Base-by-base conservation (phyloP, 805 yeast species). In the Komagataella phaffii region DNA sequence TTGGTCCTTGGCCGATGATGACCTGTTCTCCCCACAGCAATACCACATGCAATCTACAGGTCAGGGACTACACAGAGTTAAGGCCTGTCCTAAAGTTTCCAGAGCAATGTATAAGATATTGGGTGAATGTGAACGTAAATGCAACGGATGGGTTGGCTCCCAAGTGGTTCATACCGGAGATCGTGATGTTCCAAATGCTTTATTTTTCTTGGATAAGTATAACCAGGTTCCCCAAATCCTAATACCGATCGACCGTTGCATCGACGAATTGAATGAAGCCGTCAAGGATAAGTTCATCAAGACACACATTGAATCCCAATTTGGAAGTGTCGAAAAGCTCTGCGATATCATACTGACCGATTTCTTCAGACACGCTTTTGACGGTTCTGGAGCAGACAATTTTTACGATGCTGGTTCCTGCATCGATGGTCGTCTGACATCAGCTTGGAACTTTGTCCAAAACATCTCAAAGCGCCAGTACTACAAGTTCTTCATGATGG, bases 401-500 rank as follows among this genome's bases (percentile, higher is more conserved):
- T 85, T 83, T 63, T 85, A 81, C 62, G 85, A 84, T 73, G 87
- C 89, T 30, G 95, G 95, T 2, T 80, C 87, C 2, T 85, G 95
- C 66, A 85, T 85, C 49, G 95, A 85, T 63, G 95, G 93, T 18
- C 76, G 90, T 51, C 68, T 85, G 49, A 85, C 93, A 0, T 78
- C 85, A 51, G 87, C 89, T 2, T 86, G 91, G 88, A 86, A 85
- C 59, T 86, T 87, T 74, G 85, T 89, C 52, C 85, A 85, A 61
- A 75, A 75, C 55, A 79, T 85, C 45, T 67, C 80, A 23, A 81
- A 83, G 60, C 84, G 83, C 58, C 72, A 75, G n/a, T 85, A 83
- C 62, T 68, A 64, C 53, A 76, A 75, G 59, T 70, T 80, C 48
- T 85, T 85, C 62, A 60, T 85, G 48, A 64, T 85, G 49, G 70